Evolutionary conservation across 441 rosid genomes (phyloP).

Genomic region (Melastoma candidum): DNA sequence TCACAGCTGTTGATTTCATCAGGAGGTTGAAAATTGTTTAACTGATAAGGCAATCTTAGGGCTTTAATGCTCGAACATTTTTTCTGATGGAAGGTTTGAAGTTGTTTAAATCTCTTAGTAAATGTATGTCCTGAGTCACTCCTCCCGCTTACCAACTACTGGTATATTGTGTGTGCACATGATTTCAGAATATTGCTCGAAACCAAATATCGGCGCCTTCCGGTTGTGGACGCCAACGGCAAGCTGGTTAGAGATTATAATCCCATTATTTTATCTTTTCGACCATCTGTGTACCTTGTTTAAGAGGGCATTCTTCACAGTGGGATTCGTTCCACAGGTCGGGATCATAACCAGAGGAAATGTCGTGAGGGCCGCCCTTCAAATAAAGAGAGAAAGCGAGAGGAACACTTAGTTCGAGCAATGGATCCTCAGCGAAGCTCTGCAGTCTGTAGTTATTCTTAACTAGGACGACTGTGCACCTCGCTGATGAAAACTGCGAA

Average conservation of each 20-base stretch:
- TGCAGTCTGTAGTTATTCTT: too few relatives aligned
- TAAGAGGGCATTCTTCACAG: constrained; percentile 5
- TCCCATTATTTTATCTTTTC: not conserved
- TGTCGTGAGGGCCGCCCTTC: constrained; percentile 86
- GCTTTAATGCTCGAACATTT: too few relatives aligned
- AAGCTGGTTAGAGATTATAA: constrained; percentile 50
- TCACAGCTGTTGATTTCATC: too few relatives aligned
- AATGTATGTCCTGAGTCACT: not conserved
- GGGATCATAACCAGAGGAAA: constrained; percentile 94
- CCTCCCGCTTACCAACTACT: too few relatives aligned
- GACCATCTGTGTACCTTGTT: not conserved
- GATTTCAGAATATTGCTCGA: constrained; percentile 62
- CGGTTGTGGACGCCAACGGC: constrained; percentile 77
- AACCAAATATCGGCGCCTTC: constrained; percentile 89
- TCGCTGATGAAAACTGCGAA: too few relatives aligned
- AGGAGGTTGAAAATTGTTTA: too few relatives aligned
- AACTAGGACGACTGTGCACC: too few relatives aligned
- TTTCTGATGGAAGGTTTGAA: too few relatives aligned
- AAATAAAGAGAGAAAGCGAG: constrained; percentile 52
- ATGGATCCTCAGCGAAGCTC: too few relatives aligned
- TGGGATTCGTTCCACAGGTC: constrained; percentile 35
- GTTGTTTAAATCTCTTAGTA: too few relatives aligned
- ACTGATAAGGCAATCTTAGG: too few relatives aligned
- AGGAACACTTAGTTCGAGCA: constrained; percentile 14
- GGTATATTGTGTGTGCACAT: constrained; percentile 10